Evolutionary conservation across 1,284 basidiomycete genomes (phyloP).

Genomic region (Ganoderma meredithae): DNA sequence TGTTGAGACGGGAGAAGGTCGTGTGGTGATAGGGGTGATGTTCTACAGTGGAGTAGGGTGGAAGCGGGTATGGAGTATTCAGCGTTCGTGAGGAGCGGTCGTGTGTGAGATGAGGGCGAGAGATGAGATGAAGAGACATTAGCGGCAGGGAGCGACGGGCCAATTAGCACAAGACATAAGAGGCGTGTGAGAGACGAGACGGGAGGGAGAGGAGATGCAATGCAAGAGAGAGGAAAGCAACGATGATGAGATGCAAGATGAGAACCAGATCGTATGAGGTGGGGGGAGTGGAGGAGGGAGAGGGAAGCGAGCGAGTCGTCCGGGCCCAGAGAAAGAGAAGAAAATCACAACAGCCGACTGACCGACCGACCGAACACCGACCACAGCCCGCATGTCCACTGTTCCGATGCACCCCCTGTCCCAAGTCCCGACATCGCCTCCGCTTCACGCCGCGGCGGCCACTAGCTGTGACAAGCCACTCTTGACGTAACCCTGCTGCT

Average conservation of each 20-base stretch:
- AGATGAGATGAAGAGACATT: not conserved
- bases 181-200: slow-evolving; percentile 2
- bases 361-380: slow-evolving; percentile 2
- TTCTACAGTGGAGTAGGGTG: slow-evolving; percentile 23
- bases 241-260: slow-evolving; percentile 6
- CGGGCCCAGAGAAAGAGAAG: not conserved
- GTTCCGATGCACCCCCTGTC: not conserved
- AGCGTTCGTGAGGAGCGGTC: not conserved
- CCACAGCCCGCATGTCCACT: not conserved
- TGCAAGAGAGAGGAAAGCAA: slow-evolving; percentile 2
- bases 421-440: not conserved
- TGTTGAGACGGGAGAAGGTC: not conserved
- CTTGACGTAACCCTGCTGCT: slow-evolving; percentile 37
- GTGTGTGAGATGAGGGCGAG: slow-evolving; percentile 8
- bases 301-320: slow-evolving; percentile 1
- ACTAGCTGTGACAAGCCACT: slow-evolving; percentile 40
- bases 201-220: slow-evolving; percentile 4
- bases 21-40: slow-evolving; percentile 12
- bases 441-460: slow-evolving; percentile 27
- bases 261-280: not conserved
- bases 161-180: not conserved
- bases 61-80: not conserved
- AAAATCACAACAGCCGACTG: not conserved
- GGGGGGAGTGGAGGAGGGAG: not conserved
- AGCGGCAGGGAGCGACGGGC: not conserved